Percentiles rank a stretch among this genome's conserved stretches.
phyloP scores from a whole-genome alignment of 2,329 filamentous ascomycete species.

The Trichophyton mentagrophytes region DNA sequence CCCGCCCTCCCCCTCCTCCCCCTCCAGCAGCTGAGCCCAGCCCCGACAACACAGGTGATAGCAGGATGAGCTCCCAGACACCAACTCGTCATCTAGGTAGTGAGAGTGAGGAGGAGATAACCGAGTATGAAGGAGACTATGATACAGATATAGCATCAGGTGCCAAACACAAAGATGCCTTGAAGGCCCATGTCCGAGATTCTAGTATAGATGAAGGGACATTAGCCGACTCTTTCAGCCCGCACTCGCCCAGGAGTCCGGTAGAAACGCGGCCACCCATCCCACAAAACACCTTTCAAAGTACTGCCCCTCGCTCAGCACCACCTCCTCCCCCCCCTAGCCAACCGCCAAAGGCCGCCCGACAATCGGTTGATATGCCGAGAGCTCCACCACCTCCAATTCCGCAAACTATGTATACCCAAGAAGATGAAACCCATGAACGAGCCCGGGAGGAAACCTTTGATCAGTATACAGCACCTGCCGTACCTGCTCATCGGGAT shows the following conservation, averaged over 20 bases:
- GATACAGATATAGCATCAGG: constrained; percentile 95
- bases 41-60: constrained; percentile 48
- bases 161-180: constrained; percentile 81
- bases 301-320: constrained; percentile 44
- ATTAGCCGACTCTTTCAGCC: constrained; percentile 41
- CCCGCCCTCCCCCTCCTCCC: constrained; percentile 55
- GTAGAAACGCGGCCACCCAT: constrained; percentile 37
- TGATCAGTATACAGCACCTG: constrained; percentile 32
- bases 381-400: constrained; percentile 54
- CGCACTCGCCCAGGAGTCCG: constrained; percentile 35
- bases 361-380: constrained; percentile 58
- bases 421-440: constrained; percentile 27
- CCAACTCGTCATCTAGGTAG: constrained; percentile 39
- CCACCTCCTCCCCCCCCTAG: constrained; percentile 51
- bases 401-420: constrained; percentile 23
- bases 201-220: constrained; percentile 60
- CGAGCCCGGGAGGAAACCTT: constrained; percentile 44
- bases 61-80: constrained; percentile 28
- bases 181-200: constrained; percentile 69
- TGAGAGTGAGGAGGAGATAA: constrained; percentile 65
- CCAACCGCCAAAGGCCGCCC: constrained; percentile 43
- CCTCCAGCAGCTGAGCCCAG: constrained; percentile 41
- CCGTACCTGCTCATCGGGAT: constrained; percentile 19
- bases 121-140: constrained; percentile 94
- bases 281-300: constrained; percentile 35